Conservation (phyloP, 2,329 filamentous ascomycete genomes). For the Nannizziopsis barbatae region DNA sequence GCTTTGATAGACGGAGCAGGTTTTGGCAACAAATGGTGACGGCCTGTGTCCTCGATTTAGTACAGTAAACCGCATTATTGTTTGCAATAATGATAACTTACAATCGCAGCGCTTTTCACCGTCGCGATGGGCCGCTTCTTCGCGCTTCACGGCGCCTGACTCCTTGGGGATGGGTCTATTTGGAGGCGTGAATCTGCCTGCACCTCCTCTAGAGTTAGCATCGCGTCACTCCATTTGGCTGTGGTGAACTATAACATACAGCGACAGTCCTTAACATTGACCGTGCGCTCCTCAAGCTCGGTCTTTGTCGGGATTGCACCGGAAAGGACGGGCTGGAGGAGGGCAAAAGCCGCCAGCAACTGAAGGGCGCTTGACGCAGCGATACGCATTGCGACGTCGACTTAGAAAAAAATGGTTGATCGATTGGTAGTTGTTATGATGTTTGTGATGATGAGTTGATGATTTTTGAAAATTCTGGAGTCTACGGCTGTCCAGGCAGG, state of each 20-base stretch:
- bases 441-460: neutral
- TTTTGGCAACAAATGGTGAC: too few species aligned
- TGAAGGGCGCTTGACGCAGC: neutral
- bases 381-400: constrained; percentile 3
- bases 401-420: neutral
- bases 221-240: too few species aligned
- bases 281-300: neutral
- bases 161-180: neutral
- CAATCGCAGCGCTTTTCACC: too few species aligned
- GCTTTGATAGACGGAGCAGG: neutral
- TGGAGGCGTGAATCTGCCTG: neutral
- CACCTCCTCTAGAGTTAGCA: neutral
- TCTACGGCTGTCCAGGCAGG: too few species aligned
- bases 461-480: too few species aligned
- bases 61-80: too few species aligned
- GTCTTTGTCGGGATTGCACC: neutral
- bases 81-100: too few species aligned
- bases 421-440: neutral
- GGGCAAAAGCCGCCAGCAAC: constrained; percentile 2
- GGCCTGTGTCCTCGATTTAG: too few species aligned
- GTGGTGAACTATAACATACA: neutral
- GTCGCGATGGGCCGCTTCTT: neutral
- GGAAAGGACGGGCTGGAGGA: neutral
- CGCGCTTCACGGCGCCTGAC: neutral
- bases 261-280: neutral